Percentiles rank a stretch among this genome's conserved stretches.
phyloP scores from a whole-genome alignment of 176 grass and related monocot genomes.

The Guadua angustifolia region DNA sequence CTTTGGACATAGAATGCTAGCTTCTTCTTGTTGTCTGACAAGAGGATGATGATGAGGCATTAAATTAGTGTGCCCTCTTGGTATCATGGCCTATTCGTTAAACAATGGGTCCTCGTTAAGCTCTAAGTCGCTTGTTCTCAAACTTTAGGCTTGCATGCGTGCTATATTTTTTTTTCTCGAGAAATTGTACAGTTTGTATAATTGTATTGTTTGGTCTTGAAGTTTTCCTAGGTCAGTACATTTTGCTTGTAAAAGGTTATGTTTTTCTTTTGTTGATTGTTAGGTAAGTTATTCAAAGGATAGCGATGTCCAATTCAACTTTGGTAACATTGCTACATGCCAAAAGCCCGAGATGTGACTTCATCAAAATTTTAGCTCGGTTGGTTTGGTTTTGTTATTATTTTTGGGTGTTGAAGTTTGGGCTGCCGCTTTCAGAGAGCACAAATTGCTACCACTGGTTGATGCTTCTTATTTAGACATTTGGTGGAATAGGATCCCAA shows the following conservation, averaged over 20 bases:
- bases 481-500: not conserved
- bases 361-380: not conserved
- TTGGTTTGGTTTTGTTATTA: not conserved
- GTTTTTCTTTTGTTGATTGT: not conserved
- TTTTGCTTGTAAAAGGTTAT: not conserved
- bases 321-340: not conserved
- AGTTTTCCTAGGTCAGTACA: not conserved
- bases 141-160: not conserved
- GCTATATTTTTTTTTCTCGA: not conserved
- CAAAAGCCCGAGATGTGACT: too few species aligned
- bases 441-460: not conserved
- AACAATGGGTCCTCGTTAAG: not conserved
- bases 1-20: not conserved
- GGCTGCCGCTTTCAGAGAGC: not conserved
- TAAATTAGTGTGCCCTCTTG: not conserved
- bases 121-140: not conserved
- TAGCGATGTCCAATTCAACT: not conserved
- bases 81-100: not conserved
- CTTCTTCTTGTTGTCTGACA: not conserved
- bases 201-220: not conserved
- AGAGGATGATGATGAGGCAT: not conserved
- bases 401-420: not conserved
- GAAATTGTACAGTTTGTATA: not conserved
- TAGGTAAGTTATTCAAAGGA: not conserved
- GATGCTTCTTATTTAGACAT: not conserved